Evolutionary conservation across 148 eudicot genomes (phyloP).

Genomic region (Chenopodium quinoa): DNA sequence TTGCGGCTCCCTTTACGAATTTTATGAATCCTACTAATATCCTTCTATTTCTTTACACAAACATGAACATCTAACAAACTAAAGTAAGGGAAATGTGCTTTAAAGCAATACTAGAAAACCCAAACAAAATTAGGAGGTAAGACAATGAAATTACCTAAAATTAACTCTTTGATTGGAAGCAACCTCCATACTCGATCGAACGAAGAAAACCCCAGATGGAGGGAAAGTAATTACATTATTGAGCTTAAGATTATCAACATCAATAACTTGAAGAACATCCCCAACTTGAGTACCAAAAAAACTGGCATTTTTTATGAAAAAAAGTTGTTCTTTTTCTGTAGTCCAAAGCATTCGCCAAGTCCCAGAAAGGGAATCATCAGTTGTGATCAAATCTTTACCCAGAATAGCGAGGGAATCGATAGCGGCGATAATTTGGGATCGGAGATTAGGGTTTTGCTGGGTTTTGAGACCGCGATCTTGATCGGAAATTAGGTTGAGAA

Average conservation of each 20-base stretch:
- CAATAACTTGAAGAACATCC: slow-evolving; percentile 85
- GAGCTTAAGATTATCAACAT: slow-evolving; percentile 52
- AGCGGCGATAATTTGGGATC: slow-evolving; percentile 56
- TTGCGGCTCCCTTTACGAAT: no score
- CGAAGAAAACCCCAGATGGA: slow-evolving; percentile 86
- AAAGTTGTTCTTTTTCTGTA: slow-evolving; percentile 94
- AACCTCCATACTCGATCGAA: slow-evolving; percentile 67
- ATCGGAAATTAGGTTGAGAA: slow-evolving; percentile 72
- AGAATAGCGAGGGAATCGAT: slow-evolving; percentile 52
- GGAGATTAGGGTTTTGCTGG: slow-evolving; percentile 58
- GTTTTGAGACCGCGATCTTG: slow-evolving; percentile 84
- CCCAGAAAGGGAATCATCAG: slow-evolving; percentile 58
- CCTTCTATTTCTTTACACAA: no score
- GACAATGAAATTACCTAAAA: slow-evolving; percentile 50
- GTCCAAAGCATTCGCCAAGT: slow-evolving; percentile 98
- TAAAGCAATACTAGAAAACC: not conserved
- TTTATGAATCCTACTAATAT: no score
- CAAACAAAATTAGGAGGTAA: not conserved
- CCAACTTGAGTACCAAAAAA: slow-evolving; percentile 74
- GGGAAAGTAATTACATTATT: slow-evolving; percentile 93
- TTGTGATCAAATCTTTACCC: slow-evolving; percentile 54
- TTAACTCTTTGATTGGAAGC: slow-evolving; percentile 73
- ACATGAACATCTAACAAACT: no score
- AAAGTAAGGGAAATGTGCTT: not conserved
- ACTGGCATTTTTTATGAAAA: slow-evolving; percentile 58